These are phyloP conservation scores for Dothideomycetes sp. DNA, from an alignment of 2,329 filamentous ascomycete genomes.

Conservation along the genomic window DNA sequence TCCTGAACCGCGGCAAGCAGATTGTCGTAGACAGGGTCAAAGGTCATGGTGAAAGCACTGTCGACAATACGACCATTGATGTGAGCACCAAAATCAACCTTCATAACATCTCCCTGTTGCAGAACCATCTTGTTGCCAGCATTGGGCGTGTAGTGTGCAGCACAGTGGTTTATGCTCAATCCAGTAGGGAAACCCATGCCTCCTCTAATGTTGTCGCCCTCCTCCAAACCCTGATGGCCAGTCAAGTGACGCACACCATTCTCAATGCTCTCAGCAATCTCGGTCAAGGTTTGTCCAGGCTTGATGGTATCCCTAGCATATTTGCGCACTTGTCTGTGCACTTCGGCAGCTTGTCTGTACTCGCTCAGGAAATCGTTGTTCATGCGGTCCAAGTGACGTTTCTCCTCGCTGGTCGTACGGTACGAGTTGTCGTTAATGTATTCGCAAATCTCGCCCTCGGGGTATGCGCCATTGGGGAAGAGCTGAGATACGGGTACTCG, in stretches of 20 bases:
- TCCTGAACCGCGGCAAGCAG: conserved; percentile 64
- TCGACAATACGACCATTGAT: conserved; percentile 73
- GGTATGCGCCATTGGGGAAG: conserved; percentile 37
- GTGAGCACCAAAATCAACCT: conserved; percentile 75
- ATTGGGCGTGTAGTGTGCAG: conserved; percentile 50
- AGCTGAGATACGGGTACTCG: conserved; percentile 38
- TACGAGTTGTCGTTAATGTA: conserved; percentile 38
- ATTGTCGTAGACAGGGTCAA: conserved; percentile 66
- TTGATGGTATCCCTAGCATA: conserved; percentile 42
- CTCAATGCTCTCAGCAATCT: conserved; percentile 46
- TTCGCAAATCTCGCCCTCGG: conserved; percentile 37
- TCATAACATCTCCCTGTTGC: conserved; percentile 68
- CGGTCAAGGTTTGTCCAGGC: conserved; percentile 41
- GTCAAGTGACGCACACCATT: conserved; percentile 44
- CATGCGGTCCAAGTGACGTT: conserved; percentile 35
- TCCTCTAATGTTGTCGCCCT: conserved; percentile 41
- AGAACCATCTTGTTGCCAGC: conserved; percentile 58
- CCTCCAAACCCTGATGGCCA: conserved; percentile 42
- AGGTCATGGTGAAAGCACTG: conserved; percentile 70
- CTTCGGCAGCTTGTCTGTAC: conserved; percentile 49
- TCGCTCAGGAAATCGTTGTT: conserved; percentile 42
- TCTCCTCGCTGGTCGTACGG: conserved; percentile 41
- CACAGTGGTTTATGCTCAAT: conserved; percentile 44
- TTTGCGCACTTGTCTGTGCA: conserved; percentile 47
- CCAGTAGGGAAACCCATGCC: conserved; percentile 51